phyloP scores from a whole-genome alignment of 2,329 filamentous ascomycete species.

The Ciborinia camelliae region DNA sequence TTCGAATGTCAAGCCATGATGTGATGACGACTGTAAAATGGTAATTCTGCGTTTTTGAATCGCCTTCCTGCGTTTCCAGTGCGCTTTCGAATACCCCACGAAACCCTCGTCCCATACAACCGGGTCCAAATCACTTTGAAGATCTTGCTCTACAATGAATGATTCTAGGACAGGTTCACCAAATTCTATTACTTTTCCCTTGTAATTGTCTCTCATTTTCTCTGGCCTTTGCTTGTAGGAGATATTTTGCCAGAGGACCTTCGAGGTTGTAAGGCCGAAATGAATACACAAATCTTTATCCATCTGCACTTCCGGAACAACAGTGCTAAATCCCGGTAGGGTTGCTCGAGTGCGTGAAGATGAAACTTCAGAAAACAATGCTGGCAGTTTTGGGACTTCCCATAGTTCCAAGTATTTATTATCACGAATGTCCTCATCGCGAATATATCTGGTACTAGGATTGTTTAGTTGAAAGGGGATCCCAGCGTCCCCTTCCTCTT shows the following conservation, averaged over 20 bases:
- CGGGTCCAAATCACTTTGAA: neutral
- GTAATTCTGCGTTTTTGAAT: neutral
- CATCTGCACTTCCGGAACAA: neutral
- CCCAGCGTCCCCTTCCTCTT: no score
- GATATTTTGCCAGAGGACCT: no score
- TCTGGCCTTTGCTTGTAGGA: neutral
- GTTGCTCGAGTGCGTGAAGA: neutral
- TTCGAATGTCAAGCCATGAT: neutral
- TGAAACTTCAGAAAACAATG: neutral
- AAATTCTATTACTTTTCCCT: no score
- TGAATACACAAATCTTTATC: neutral
- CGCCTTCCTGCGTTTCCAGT: neutral
- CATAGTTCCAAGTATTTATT: no score
- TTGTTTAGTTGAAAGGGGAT: no score
- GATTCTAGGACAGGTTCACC: neutral
- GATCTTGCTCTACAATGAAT: slow-evolving; percentile 1
- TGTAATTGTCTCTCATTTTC: neutral
- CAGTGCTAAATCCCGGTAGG: neutral
- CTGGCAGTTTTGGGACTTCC: neutral
- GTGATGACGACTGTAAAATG: neutral
- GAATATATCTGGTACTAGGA: no score
- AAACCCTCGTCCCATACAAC: neutral
- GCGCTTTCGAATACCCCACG: neutral
- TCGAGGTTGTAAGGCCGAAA: neutral
- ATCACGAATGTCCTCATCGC: no score